A percentile compares a stretch with the other conserved stretches of the same genome.
Conservation (phyloP, 345 rosid species). For the Conringia planisiliqua region DNA sequence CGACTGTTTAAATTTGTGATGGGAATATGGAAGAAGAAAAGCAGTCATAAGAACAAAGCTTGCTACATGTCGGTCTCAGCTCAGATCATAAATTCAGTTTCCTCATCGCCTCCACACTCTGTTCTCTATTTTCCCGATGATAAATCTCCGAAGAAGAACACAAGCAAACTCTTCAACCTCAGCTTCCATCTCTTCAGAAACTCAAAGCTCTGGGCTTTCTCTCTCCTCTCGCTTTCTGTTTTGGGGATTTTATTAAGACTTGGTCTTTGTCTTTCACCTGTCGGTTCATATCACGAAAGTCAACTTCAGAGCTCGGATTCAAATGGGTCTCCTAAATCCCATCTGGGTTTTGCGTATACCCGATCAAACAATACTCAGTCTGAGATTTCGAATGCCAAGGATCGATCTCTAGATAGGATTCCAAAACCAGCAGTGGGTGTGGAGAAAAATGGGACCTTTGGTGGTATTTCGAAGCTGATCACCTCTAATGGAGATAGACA, state of each 20-base stretch:
- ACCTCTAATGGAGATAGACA: slow-evolving; percentile 6
- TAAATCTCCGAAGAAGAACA: slow-evolving; percentile 30
- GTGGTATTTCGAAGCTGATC: slow-evolving; percentile 4
- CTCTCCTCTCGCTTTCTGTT: slow-evolving; percentile 55
- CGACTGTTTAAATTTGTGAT: slow-evolving; percentile 20
- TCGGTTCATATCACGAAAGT: slow-evolving; percentile 28
- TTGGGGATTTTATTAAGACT: slow-evolving; percentile 43
- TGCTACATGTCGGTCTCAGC: slow-evolving; percentile 59
- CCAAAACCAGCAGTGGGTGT: slow-evolving; percentile 9
- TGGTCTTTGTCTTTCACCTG: slow-evolving; percentile 45
- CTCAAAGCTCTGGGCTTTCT: slow-evolving; percentile 53
- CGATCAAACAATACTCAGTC: slow-evolving; percentile 4
- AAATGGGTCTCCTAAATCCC: slow-evolving; percentile 14
- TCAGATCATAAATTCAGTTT: slow-evolving; percentile 48
- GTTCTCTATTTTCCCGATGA: slow-evolving; percentile 51
- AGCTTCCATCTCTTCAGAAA: slow-evolving; percentile 13
- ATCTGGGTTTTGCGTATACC: slow-evolving; percentile 28
- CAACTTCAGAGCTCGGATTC: slow-evolving; percentile 29
- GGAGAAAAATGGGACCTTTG: slow-evolving; percentile 22
- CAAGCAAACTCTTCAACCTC: slow-evolving; percentile 15
- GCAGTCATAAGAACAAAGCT: slow-evolving; percentile 36
- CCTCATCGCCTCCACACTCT: slow-evolving; percentile 58
- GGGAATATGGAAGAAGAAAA: slow-evolving; percentile 41
- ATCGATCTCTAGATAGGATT: slow-evolving; percentile 5
- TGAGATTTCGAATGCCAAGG: slow-evolving; percentile 6